phyloP scores from a whole-genome alignment of 768 basidiomycete species.

The Xerocomus brunneocitrinus region DNA sequence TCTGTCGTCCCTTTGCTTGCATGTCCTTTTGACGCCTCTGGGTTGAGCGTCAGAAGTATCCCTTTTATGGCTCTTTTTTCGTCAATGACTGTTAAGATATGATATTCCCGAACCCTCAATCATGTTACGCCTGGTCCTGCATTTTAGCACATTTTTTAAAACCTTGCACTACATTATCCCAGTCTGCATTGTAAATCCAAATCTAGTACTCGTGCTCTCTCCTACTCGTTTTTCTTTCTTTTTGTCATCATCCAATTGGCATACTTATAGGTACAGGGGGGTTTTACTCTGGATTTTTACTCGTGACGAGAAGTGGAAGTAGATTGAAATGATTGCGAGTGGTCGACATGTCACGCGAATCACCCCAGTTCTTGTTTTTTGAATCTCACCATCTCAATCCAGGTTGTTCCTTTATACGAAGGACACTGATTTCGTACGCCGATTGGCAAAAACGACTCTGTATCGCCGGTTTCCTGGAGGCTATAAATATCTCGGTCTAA shows the following conservation, averaged over 20 bases:
- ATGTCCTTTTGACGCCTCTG: not conserved
- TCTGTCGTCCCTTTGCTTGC: not conserved
- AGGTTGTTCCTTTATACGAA: no score
- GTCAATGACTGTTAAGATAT: constrained; percentile 16
- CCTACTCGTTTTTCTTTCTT: not conserved
- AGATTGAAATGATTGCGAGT: no score
- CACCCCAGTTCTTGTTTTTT: no score
- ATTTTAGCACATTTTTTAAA: constrained; percentile 18
- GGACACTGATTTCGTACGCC: no score
- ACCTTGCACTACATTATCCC: constrained; percentile 23
- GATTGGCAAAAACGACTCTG: no score
- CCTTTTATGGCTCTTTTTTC: constrained; percentile 1
- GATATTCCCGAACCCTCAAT: constrained; percentile 10
- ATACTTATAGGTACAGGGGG: constrained; percentile 11
- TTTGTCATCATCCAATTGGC: constrained; percentile 14
- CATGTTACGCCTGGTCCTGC: constrained; percentile 9
- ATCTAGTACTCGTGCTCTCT: constrained; percentile 22
- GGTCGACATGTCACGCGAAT: no score
- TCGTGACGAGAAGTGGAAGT: constrained; percentile 8
- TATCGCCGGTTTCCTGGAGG: no score
- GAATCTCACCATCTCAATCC: no score
- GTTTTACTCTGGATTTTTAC: constrained; percentile 8
- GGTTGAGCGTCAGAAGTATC: not conserved
- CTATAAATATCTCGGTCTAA: no score
- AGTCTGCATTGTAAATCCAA: constrained; percentile 22